Conservation (phyloP, 768 basidiomycete species). For the Chalciporus sphaerocephalus region DNA sequence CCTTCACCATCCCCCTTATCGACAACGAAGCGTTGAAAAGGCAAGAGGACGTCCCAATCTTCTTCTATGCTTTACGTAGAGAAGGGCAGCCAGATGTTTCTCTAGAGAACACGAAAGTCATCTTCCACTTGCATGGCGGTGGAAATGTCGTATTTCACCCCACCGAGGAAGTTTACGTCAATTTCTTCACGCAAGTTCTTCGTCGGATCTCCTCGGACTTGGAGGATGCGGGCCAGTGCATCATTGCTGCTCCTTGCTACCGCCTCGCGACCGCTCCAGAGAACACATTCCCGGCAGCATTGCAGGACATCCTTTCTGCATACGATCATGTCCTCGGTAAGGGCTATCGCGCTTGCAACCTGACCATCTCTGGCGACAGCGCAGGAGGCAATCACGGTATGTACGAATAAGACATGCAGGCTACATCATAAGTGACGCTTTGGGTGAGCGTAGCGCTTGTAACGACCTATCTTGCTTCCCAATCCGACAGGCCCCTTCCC, state of each 20-base stretch:
- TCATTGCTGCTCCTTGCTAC: constrained; percentile 6
- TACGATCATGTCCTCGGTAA: constrained; percentile 11
- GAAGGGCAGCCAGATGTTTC: background rate
- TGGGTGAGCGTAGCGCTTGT: constrained; percentile 5
- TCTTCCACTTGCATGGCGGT: constrained; percentile 14
- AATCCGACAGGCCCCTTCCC: constrained; percentile 49
- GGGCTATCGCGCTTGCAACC: constrained; percentile 12
- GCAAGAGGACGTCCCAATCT: constrained; percentile 7
- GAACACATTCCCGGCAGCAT: constrained; percentile 6
- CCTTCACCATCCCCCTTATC: background rate
- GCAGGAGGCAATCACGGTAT: constrained; percentile 16
- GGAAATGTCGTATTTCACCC: constrained; percentile 2
- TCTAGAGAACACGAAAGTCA: constrained; percentile 11
- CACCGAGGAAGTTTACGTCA: background rate
- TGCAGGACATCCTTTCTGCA: constrained; percentile 9
- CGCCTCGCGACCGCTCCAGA: constrained; percentile 6
- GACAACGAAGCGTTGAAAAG: background rate
- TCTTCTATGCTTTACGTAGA: constrained; percentile 4
- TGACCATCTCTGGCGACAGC: constrained; percentile 14
- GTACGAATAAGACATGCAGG: background rate
- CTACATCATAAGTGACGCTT: too few relatives aligned
- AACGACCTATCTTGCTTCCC: constrained; percentile 34
- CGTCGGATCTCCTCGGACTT: background rate
- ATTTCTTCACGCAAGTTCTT: background rate
- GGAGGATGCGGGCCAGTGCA: background rate